A percentile compares a stretch with the other conserved stretches of the same genome.
Conservation (phyloP, 768 basidiomycete genomes). For the Tylopilus vinaceipallidus region DNA sequence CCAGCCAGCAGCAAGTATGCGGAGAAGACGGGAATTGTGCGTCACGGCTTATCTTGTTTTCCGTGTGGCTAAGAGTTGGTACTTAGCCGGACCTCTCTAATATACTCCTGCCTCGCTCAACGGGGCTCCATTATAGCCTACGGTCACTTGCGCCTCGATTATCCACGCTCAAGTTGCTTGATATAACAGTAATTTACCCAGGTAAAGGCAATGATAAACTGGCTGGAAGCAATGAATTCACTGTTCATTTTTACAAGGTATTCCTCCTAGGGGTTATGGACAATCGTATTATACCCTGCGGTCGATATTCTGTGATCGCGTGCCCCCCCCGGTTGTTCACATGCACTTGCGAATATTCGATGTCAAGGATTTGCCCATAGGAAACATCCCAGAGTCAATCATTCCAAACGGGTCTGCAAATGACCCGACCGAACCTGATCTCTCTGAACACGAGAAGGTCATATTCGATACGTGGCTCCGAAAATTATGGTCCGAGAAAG, state of each 20-base stretch:
- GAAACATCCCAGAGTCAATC: constrained; percentile 44
- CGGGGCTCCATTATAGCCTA: constrained; percentile 83
- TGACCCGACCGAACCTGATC: constrained; percentile 43
- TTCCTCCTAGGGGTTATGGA: constrained; percentile 78
- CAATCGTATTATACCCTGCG: constrained; percentile 88
- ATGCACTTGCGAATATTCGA: constrained; percentile 83
- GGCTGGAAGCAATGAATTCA: not conserved
- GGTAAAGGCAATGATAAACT: constrained; percentile 42
- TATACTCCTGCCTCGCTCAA: constrained; percentile 87
- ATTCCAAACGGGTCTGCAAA: constrained; percentile 29
- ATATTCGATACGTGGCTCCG: constrained; percentile 84
- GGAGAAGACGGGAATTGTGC: constrained; percentile 82
- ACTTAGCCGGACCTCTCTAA: constrained; percentile 74
- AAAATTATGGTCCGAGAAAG: constrained; percentile 82
- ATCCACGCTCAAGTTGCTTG: constrained; percentile 77
- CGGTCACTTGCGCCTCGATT: constrained; percentile 78
- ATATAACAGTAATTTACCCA: constrained; percentile 90
- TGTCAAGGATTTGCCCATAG: constrained; percentile 69
- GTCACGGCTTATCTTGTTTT: constrained; percentile 32
- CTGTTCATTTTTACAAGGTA: constrained; percentile 42
- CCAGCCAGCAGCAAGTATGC: constrained; percentile 86
- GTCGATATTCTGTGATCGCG: constrained; percentile 78
- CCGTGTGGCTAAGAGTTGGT: constrained; percentile 8
- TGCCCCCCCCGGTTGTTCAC: constrained; percentile 83
- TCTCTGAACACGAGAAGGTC: constrained; percentile 55